A percentile compares a stretch with the other conserved stretches of the same genome.
Evolutionary conservation across 805 yeast genomes (phyloP).

Genomic region (Suhomyces vadensis): DNA sequence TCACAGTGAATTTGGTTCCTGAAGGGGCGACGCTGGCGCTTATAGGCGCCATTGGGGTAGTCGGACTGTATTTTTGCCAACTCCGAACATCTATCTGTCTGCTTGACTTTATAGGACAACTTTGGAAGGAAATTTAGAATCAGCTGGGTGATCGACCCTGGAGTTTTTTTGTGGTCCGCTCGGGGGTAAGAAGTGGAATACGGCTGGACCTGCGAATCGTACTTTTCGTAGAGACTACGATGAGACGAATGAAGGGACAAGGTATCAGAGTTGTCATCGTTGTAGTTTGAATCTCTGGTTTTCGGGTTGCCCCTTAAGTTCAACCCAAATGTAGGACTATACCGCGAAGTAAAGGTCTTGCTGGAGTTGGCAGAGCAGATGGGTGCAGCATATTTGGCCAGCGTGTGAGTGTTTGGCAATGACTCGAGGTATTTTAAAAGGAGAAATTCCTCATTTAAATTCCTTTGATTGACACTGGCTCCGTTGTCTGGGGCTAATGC

Average conservation of each 20-base stretch:
- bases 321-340: background rate
- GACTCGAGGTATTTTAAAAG: background rate
- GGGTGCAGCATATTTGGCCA: background rate
- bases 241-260: background rate
- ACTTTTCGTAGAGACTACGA: background rate
- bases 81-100: background rate
- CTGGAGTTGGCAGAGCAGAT: background rate
- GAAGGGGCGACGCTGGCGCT: background rate
- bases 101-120: background rate
- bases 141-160: background rate
- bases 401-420: background rate
- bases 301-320: background rate
- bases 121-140: background rate
- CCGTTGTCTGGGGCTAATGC: too few relatives aligned
- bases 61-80: constrained; percentile 2
- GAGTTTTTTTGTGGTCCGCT: background rate
- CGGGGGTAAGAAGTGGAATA: background rate
- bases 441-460: background rate
- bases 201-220: background rate
- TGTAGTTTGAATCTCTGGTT: too few relatives aligned
- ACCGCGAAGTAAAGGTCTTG: background rate
- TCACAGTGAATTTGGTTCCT: background rate
- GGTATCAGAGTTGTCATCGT: background rate
- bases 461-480: too few relatives aligned
- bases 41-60: constrained; percentile 3